Evolutionary conservation across 2,329 filamentous ascomycete species (phyloP), one percentile per base, ranked within the genome.

Genomic region (Sarocladium brachiariae): DNA sequence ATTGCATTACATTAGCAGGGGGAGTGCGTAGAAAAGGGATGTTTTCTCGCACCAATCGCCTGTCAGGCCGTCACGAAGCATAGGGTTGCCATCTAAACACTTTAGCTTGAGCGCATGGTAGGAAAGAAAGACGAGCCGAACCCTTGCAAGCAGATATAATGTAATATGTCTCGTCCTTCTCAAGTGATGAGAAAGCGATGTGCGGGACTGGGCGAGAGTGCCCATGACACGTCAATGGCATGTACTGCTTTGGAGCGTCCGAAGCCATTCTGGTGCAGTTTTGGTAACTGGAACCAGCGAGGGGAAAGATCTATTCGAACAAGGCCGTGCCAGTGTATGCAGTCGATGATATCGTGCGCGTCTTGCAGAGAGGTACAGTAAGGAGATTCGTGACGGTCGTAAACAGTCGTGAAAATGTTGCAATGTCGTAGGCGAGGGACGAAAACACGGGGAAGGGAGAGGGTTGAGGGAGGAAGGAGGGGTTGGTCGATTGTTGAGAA

Each of bases 1-100:
- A 49, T 84, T 87, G 9, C 11, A 41, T 13, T 21, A n/a, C n/a
- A n/a, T n/a, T n/a, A n/a, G n/a, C n/a, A n/a, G n/a, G n/a, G 16
- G 45, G 30, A 14, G 27, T 30, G 21, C 23, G 34, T 11, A 19
- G 11, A 30, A 27, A 19, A 6, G 19, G 27, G 19, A 51, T 45
- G n/a, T n/a, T n/a, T n/a, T n/a, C n/a, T 58, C 75, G 53, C 73
- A 87, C 87, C 91, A 96, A 68, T 96, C 91, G 53, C 93, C 93
- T 45, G 92, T 99, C 54, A 95, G 80, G 55, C 93, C 93, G 71
- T 97, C 89, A 57, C 93, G 88, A 59, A 99, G 86, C 91, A 97
- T 97, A 48, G 93, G 93, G 66, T 97, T 97, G 63, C 92, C 92
- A 75, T 99, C 93, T 91, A 39, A 67, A 13, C 46, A 35, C 25